These are phyloP conservation scores for Lichenothelia convexa DNA, from an alignment of 495 filamentous ascomycete species.

Conservation along the genomic window DNA sequence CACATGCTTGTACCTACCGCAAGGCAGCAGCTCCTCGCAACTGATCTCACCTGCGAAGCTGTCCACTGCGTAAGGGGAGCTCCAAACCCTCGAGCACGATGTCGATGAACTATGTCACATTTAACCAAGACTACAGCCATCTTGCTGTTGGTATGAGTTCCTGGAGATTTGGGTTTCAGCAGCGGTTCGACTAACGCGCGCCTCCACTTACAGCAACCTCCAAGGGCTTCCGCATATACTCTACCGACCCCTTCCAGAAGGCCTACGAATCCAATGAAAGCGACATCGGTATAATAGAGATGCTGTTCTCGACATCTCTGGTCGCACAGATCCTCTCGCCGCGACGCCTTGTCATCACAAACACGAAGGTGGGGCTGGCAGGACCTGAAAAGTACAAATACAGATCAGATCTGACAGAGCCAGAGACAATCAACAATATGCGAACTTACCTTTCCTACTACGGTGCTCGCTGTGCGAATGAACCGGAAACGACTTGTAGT, in stretches of 20 bases:
- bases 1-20: no score
- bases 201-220: slow-evolving; percentile 63
- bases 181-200: not conserved
- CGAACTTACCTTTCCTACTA: slow-evolving; percentile 92
- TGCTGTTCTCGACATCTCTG: slow-evolving; percentile 97
- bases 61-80: no score
- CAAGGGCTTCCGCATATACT: slow-evolving; percentile 87
- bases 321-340: slow-evolving; percentile 85
- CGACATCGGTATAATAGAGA: slow-evolving; percentile 87
- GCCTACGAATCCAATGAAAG: slow-evolving; percentile 84
- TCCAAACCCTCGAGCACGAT: no score
- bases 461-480: slow-evolving; percentile 76
- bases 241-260: slow-evolving; percentile 86
- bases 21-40: no score
- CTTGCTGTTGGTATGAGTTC: slow-evolving; percentile 63
- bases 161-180: not conserved
- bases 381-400: not conserved
- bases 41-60: no score
- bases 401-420: slow-evolving; percentile 1
- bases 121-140: slow-evolving; percentile 97
- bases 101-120: slow-evolving; percentile 92
- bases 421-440: slow-evolving; percentile 90
- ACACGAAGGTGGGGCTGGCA: slow-evolving; percentile 65
- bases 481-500: slow-evolving; percentile 90
- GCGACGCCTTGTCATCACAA: slow-evolving; percentile 77